Evolutionary conservation across 2,329 filamentous ascomycete genomes (phyloP), one percentile per base, ranked within the genome.

Genomic region (Orbilia brochopaga): DNA sequence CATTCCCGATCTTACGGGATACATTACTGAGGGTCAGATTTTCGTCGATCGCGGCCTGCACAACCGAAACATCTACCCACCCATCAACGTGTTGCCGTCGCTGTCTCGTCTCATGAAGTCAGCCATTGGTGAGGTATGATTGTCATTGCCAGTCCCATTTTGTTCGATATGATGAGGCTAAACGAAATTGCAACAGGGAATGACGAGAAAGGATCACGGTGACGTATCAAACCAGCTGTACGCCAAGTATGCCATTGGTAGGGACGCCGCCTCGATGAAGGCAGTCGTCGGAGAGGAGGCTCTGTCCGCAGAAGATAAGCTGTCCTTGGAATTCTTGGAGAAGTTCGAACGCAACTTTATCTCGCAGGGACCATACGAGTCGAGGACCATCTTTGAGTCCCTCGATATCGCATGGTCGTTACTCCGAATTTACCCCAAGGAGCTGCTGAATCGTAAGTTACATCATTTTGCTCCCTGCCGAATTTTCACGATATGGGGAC

Each of bases 71-170:
- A 88, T 99, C 82, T 97, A 96, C 84, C 94, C 94, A 59, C 94
- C 94, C 19, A 99, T 99, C 84, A 99, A 99, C 83, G 94, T 99
- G 75, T 84, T 99, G 73, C 94, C 94, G 23, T 99, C 94, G 53
- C 89, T 99, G 42, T 99, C 94, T 23, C 94, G 94, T 87, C 89
- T 99, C 79, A 99, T 99, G 94, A 99, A 99, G 83, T 99, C 94
- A 78, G 94, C 94, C 80, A 99, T 99, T 78, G 94, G 94, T 77
- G 92, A 97, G 46, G 67, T 72, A 65, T 40, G 8, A 56, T 19
- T 21, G 1, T 3, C 10, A 83, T 10, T n/a, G 8, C 17, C 10
- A 17, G 10, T 19, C 19, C 42, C 30, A 32, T 17, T 32, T n/a
- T 54, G 23, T 6, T 3, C 4, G 13, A 19, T 17, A 10, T 27